phyloP scores from a whole-genome alignment of 2,329 filamentous ascomycete genomes.

The Colletotrichum kahawae region DNA sequence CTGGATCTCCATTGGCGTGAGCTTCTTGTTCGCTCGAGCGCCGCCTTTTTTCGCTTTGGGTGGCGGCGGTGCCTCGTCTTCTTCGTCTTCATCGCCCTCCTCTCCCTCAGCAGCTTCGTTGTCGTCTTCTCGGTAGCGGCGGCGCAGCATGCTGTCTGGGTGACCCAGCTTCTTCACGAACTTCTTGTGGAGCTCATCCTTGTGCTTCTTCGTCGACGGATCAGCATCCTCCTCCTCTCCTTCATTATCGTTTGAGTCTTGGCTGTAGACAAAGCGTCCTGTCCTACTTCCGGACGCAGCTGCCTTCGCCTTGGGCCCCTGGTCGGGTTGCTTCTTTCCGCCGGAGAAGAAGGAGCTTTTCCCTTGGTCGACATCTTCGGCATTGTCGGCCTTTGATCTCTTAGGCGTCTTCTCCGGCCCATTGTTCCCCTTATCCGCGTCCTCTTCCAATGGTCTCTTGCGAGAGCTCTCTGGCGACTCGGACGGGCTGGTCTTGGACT shows the following conservation, averaged over 20 bases:
- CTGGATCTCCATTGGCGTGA: conserved; percentile 94
- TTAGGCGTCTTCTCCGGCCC: conserved; percentile 45
- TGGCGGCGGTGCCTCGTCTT: conserved; percentile 56
- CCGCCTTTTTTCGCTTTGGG: conserved; percentile 69
- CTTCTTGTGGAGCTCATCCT: conserved; percentile 76
- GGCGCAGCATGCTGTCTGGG: conserved; percentile 78
- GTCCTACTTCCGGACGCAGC: conserved; percentile 45
- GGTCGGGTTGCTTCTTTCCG: conserved; percentile 25
- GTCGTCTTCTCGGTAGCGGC: conserved; percentile 59
- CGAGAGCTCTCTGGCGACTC: conserved; percentile 36
- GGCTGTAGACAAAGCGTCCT: conserved; percentile 55
- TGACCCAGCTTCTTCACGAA: conserved; percentile 92
- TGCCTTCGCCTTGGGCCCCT: conserved; percentile 23
- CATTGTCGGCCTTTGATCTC: conserved; percentile 38
- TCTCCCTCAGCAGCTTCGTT: conserved; percentile 60
- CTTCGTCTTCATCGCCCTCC: conserved; percentile 61
- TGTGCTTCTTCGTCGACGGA: conserved; percentile 57
- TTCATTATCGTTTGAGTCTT: conserved; percentile 42
- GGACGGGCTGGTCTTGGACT: conserved; percentile 30
- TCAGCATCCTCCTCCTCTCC: conserved; percentile 52
- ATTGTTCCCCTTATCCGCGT: conserved; percentile 49
- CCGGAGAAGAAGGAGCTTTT: conserved; percentile 39
- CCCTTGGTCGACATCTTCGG: conserved; percentile 38
- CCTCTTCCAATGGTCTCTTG: conserved; percentile 59
- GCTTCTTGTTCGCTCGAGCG: conserved; percentile 61